Evolutionary conservation across 1,139 yeast genomes (phyloP).

Genomic region (Candida buenavistaensis): DNA sequence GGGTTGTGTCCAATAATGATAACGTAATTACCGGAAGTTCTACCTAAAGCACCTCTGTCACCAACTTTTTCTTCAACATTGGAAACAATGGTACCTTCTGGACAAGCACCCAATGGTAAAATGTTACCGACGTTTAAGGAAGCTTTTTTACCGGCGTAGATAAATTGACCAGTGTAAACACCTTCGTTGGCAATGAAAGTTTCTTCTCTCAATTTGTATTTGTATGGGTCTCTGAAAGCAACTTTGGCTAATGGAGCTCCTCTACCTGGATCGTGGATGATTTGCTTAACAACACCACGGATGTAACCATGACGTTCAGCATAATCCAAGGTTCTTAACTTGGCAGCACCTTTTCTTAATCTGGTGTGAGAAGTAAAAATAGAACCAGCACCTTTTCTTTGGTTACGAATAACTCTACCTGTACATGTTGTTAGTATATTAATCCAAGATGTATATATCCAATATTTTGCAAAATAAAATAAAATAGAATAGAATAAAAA

Average conservation of each 20-base stretch:
- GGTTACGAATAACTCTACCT: slow-evolving; percentile 99
- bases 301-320: slow-evolving; percentile 99
- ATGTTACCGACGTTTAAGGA: slow-evolving; percentile 97
- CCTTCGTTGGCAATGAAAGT: slow-evolving; percentile 99
- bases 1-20: slow-evolving; percentile 99
- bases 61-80: slow-evolving; percentile 99
- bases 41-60: slow-evolving; percentile 99
- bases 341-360: slow-evolving; percentile 99
- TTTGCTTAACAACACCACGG: slow-evolving; percentile 98
- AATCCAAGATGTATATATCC: no score
- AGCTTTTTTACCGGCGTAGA: slow-evolving; percentile 99
- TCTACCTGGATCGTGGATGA: slow-evolving; percentile 99
- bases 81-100: slow-evolving; percentile 99
- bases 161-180: slow-evolving; percentile 98
- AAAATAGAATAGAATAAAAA: no score
- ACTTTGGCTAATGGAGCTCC: slow-evolving; percentile 99
- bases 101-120: slow-evolving; percentile 94
- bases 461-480: no score
- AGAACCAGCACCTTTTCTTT: slow-evolving; percentile 99
- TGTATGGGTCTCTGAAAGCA: slow-evolving; percentile 99
- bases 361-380: slow-evolving; percentile 99
- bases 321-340: slow-evolving; percentile 97
- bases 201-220: slow-evolving; percentile 96
- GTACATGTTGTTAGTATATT: no score
- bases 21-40: slow-evolving; percentile 99